Evolutionary conservation across 75 land plant genomes (phyloP).

Genomic region (Pseudotsuga menziesii): DNA sequence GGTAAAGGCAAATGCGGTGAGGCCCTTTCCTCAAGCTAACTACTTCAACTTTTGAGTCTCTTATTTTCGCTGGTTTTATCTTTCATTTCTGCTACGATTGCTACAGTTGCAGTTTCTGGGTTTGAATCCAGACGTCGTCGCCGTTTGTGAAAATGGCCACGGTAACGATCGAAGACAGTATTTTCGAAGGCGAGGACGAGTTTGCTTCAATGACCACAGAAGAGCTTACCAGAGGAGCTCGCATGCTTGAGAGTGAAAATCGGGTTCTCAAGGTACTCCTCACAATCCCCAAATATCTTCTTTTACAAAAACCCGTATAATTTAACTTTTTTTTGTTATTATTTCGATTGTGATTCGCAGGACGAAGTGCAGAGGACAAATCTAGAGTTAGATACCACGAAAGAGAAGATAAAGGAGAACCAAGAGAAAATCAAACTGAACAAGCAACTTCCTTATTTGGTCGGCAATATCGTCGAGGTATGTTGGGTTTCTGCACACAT

Average conservation of each 20-base stretch:
- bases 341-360: constrained; percentile 20
- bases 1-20: too few species aligned
- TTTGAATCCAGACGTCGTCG: too few species aligned
- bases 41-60: too few species aligned
- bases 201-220: constrained; percentile 74
- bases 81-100: too few species aligned
- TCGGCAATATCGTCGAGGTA: constrained; percentile 98
- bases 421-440: constrained; percentile 98
- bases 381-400: constrained; percentile 71
- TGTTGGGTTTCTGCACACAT: neutral
- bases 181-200: constrained; percentile 79
- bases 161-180: constrained; percentile 60
- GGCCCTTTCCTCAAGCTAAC: too few species aligned
- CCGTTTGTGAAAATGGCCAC: constrained; percentile 7
- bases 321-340: neutral
- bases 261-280: constrained; percentile 75
- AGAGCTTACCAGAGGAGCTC: constrained; percentile 71
- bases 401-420: constrained; percentile 95
- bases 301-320: neutral
- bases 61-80: too few species aligned
- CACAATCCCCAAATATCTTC: neutral
- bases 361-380: constrained; percentile 81
- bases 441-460: constrained; percentile 95
- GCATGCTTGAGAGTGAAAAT: constrained; percentile 90
- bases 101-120: too few species aligned